Evolutionary conservation across 225 moss, liverwort and hornwort species (phyloP), one percentile per base, ranked within the genome.

Genomic region (Anthoceros angustus): DNA sequence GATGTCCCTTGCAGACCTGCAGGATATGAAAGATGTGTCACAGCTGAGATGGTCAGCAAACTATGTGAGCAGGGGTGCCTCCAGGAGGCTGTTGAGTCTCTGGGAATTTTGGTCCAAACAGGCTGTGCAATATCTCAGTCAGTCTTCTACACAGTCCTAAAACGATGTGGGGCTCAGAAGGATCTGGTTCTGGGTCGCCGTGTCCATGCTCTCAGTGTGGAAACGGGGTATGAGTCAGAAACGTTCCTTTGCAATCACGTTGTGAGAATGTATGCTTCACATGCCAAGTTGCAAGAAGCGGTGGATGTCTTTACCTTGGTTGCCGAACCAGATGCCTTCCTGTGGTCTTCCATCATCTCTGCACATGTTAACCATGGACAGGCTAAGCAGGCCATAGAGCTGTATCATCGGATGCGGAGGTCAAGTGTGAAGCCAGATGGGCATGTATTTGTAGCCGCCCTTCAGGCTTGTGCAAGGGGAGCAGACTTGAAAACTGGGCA

Each of bases 241-340:
- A 55, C 55, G 23, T 55, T 55, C 55, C 23, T 55, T 18, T 7
- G 55, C 55, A 55, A 55, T 23, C 55, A 55, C 55, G 14, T 55
- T 20, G n/a, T 55, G 12, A 4, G 55, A 23, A 55, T 55, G 55
- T 55, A 55, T 55, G 55, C 55, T 18, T 55, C 55, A 18, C 55
- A 55, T 18, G 55, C n/a, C n/a, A 55, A 15, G n/a, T 55, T 55
- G 55, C 55, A 55, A 55, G n/a, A 55, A 55, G 55, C 55, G 18
- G 23, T 9, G 55, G 55, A 20, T 23, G 55, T 55, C 5, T 55
- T 55, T 15, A 55, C 55, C 8, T 5, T 18, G 14, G n/a, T 55
- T 18, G 55, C 55, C 14, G 0, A 9, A 9, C 55, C 55, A 15
- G 55, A 55, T 23, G 55, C n/a, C 55, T 55, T 55, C 18, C 18